A percentile compares a stretch with the other conserved stretches of the same genome.
Conservation (phyloP, 2,329 filamentous ascomycete species). For the Dothideomycetes sp. region DNA sequence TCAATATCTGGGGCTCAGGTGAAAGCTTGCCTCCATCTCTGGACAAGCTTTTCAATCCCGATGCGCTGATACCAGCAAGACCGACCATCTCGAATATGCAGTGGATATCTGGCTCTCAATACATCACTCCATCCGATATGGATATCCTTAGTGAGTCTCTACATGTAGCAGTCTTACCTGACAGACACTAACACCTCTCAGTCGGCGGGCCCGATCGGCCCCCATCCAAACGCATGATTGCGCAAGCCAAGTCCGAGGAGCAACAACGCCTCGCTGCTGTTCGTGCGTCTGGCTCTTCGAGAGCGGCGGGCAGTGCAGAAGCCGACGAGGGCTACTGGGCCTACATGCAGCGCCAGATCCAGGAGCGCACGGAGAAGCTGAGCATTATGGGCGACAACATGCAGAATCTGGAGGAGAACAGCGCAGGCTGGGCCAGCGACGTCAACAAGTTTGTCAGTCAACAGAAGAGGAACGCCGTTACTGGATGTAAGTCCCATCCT, state of each 20-base stretch:
- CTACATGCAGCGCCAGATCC: conserved; percentile 77
- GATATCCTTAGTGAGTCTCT: conserved; percentile 54
- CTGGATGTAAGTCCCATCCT: conserved; percentile 1
- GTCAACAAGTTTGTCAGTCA: conserved; percentile 75
- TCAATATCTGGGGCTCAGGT: conserved; percentile 77
- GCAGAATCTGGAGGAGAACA: conserved; percentile 70
- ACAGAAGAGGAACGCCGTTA: conserved; percentile 63
- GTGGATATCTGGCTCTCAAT: conserved; percentile 93
- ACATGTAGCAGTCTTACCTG: conserved; percentile 21
- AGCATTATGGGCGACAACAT: conserved; percentile 74
- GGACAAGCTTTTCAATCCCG: conserved; percentile 72
- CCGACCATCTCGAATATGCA: conserved; percentile 92
- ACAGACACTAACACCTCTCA: not conserved
- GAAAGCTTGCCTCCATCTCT: conserved; percentile 42
- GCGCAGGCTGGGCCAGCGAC: conserved; percentile 74
- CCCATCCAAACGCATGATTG: conserved; percentile 77
- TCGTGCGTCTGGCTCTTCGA: conserved; percentile 23
- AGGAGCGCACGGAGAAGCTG: conserved; percentile 82
- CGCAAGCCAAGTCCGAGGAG: conserved; percentile 66
- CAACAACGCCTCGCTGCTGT: conserved; percentile 30
- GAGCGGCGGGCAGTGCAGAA: conserved; percentile 14
- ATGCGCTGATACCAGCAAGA: conserved; percentile 61
- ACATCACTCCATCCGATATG: conserved; percentile 76
- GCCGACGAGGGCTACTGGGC: conserved; percentile 57
- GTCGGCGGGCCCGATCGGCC: conserved; percentile 79